Base-by-base conservation (phyloP, 2,329 filamentous ascomycete species). In the Xenoacremonium recifei region DNA sequence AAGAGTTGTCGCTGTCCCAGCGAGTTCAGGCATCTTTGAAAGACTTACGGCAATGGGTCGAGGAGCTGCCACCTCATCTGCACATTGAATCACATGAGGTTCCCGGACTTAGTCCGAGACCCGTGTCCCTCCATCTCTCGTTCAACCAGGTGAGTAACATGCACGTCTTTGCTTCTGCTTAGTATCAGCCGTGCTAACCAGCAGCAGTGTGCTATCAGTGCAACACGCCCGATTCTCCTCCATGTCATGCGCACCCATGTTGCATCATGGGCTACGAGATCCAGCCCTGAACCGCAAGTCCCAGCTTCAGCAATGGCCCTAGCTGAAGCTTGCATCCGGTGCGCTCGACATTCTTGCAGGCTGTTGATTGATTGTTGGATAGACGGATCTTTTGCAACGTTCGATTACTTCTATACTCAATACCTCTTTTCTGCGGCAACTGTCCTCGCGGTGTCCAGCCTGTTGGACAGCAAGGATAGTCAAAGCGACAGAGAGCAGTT, bases 351-450 rank as follows among this genome's bases (percentile, higher is more conserved):
- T 23, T 73, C 71, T 0, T 65, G 64, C 33, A 61, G 62, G 0
- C 54, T 75, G 0, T 54, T 75, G 0, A 68, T 64, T 3, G 62
- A 71, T 5, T 63, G 63, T 11, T 75, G 72, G 72, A 66, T 73
- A 2, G 64, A 71, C 21, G 72, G 72, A 0, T 66, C 69, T 0
- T 72, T 74, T 40, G 58, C 65, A 0, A 72, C 65, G 0, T 72
- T 75, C 34, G 72, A 73, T 44, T 74, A 72, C 52, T 69, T 69
- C 35, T 64, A 68, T 51, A 67, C 67, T 0, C 69, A 73, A 35
- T 73, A 72, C 30, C 64, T 75, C 19, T 75, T 75, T 51, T 69
- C 71, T 0, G 63, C 70, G 0, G 62, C 68, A 3, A 71, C 66
- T 0, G 63, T 73, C 4, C 62, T 75, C 2, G 69, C 68, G 1